phyloP scores from a whole-genome alignment of 2,329 filamentous ascomycete genomes.

The Neofusicoccum sp. region DNA sequence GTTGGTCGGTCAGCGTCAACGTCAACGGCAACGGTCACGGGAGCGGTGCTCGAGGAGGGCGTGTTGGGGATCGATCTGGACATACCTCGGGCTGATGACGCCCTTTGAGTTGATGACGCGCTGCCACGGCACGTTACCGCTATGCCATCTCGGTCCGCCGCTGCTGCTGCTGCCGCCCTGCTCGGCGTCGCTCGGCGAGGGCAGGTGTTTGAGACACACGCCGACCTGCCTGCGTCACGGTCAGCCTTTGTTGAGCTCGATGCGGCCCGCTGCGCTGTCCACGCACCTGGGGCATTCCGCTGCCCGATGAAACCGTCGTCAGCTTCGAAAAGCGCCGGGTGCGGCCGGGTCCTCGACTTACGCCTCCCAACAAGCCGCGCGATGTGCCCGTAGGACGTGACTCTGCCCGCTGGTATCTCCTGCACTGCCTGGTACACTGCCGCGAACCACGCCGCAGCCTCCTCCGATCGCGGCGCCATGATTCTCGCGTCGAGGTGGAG shows the following conservation, averaged over 20 bases:
- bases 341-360: conserved; percentile 42
- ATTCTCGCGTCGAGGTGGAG: neutral
- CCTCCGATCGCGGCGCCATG: conserved; percentile 68
- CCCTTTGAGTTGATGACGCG: conserved; percentile 87
- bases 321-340: conserved; percentile 7
- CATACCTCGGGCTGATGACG: conserved; percentile 77
- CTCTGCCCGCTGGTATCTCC: conserved; percentile 77
- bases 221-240: conserved; percentile 70
- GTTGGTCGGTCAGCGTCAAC: conserved; percentile 2
- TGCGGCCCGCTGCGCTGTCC: neutral
- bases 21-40: neutral
- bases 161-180: conserved; percentile 35
- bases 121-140: conserved; percentile 87
- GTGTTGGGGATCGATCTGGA: conserved; percentile 17
- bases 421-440: conserved; percentile 81
- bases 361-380: conserved; percentile 70
- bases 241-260: neutral
- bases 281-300: conserved; percentile 47
- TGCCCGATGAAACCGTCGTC: conserved; percentile 25
- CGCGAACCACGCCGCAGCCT: conserved; percentile 70
- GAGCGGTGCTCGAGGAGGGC: neutral
- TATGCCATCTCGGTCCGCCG: conserved; percentile 59
- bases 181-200: conserved; percentile 41
- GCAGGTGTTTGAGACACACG: conserved; percentile 82
- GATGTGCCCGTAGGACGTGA: conserved; percentile 86